Evolutionary conservation across 2,329 filamentous ascomycete genomes (phyloP).

Genomic region (Paraphoma sp.): DNA sequence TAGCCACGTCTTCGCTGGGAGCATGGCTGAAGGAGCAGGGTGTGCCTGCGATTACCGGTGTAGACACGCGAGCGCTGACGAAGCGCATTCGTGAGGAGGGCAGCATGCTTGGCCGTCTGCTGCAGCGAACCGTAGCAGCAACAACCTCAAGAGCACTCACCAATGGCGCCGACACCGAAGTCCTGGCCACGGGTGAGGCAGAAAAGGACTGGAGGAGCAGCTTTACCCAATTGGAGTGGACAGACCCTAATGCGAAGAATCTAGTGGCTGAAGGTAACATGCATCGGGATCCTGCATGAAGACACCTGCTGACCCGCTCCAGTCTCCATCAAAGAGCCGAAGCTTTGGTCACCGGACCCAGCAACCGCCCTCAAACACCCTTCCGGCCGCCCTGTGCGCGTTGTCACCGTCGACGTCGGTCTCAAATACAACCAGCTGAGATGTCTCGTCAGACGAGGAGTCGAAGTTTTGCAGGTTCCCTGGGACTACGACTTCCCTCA

Average conservation of each 20-base stretch:
- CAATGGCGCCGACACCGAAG: conserved; percentile 47
- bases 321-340: conserved; percentile 90
- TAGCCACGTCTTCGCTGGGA: conserved; percentile 88
- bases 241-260: conserved; percentile 90
- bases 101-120: conserved; percentile 93
- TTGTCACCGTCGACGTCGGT: conserved; percentile 94
- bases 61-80: conserved; percentile 91
- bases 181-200: conserved; percentile 36
- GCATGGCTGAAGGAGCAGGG: conserved; percentile 96
- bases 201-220: conserved; percentile 55
- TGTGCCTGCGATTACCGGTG: conserved; percentile 90
- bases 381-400: conserved; percentile 83
- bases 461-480: conserved; percentile 92
- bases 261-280: conserved; percentile 88
- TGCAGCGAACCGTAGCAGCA: conserved; percentile 68
- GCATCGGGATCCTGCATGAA: conserved; percentile 8
- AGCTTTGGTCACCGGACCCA: conserved; percentile 79
- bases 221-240: conserved; percentile 87
- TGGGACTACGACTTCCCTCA: conserved; percentile 93
- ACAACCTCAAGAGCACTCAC: conserved; percentile 37
- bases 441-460: conserved; percentile 87
- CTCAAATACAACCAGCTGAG: conserved; percentile 98
- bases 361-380: conserved; percentile 80
- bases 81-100: conserved; percentile 94
- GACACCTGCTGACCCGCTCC: conserved; percentile 32